These are phyloP conservation scores for Climacium dendroides DNA, from an alignment of 225 moss, liverwort and hornwort genomes.

Conservation along the genomic window DNA sequence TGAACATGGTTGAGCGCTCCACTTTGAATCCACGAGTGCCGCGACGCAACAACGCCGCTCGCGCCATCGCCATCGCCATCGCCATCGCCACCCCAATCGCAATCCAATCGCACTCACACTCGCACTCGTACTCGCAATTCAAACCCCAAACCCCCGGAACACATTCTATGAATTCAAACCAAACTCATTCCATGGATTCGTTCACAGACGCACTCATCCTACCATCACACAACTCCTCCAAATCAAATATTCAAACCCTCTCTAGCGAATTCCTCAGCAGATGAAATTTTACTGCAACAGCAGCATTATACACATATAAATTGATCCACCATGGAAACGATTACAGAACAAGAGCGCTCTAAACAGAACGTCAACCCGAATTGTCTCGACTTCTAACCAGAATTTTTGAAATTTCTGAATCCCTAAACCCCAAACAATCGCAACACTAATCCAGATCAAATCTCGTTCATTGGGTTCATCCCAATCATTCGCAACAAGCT, in stretches of 20 bases:
- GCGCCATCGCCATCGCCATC: constrained; percentile 7
- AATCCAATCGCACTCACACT: neutral
- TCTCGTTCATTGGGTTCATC: neutral
- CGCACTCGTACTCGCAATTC: neutral
- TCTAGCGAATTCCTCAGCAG: neutral
- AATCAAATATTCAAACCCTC: neutral
- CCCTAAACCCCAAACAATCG: neutral
- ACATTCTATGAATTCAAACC: neutral
- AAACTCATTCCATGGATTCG: neutral
- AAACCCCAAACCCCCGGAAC: neutral
- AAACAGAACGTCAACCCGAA: neutral
- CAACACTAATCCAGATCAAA: neutral
- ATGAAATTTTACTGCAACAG: neutral
- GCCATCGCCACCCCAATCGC: neutral
- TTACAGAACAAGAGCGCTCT: no score
- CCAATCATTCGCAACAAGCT: neutral
- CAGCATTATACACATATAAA: neutral
- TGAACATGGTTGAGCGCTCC: constrained; percentile 28
- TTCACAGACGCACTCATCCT: neutral
- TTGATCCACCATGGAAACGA: neutral
- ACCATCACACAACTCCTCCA: neutral
- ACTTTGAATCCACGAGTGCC: constrained; percentile 25
- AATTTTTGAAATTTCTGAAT: neutral
- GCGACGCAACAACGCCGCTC: neutral
- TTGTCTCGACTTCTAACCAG: neutral